These are phyloP conservation scores for Corylus heterophylla DNA, from an alignment of 306 rosid species.

Conservation along the genomic window DNA sequence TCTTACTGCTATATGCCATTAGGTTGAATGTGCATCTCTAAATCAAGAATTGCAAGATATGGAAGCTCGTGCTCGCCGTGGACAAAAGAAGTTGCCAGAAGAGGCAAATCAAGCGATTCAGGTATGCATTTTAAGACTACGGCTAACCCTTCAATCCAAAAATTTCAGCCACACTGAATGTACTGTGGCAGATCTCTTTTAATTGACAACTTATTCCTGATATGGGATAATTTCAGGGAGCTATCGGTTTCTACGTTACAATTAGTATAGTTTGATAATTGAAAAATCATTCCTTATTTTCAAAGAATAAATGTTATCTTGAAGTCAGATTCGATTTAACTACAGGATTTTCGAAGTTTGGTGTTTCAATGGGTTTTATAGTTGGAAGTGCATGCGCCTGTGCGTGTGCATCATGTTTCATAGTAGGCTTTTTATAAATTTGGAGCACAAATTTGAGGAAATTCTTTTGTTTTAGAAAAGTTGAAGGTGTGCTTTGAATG, in stretches of 20 bases:
- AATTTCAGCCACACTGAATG: background rate
- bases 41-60: conserved; percentile 97
- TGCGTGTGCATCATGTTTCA: background rate
- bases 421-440: background rate
- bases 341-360: background rate
- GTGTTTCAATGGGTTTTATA: background rate
- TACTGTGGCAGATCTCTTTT: background rate
- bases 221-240: background rate
- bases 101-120: conserved; percentile 92
- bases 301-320: background rate
- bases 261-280: background rate
- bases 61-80: conserved; percentile 86
- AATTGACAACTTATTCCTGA: background rate
- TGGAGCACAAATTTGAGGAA: background rate
- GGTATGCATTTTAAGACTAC: conserved; percentile 39
- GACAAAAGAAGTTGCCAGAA: conserved; percentile 84
- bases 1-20: conserved; percentile 22
- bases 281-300: background rate
- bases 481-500: background rate
- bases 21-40: conserved; percentile 95
- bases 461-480: background rate
- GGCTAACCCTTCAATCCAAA: background rate
- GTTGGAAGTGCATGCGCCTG: background rate
- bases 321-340: conserved; percentile 2
- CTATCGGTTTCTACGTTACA: background rate